Conservation (phyloP, 2,329 filamentous ascomycete genomes). For the Fusarium sp. region DNA sequence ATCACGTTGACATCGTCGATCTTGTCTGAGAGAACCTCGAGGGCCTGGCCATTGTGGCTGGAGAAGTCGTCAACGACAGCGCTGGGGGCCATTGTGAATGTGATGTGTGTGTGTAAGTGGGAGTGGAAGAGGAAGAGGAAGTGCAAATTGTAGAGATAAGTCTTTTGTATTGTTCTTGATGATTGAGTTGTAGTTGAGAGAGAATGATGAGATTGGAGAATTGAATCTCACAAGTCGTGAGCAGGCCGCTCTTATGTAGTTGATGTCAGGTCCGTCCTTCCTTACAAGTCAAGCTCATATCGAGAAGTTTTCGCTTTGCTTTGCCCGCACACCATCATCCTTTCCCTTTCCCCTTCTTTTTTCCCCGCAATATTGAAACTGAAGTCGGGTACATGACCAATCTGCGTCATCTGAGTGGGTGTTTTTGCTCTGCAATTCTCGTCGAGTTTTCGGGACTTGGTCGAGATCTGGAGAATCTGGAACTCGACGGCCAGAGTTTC, state of each 20-base stretch:
- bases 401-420: constrained; percentile 37
- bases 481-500: constrained; percentile 41
- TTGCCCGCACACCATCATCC: constrained; percentile 8
- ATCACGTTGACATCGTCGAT: constrained; percentile 66
- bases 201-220: constrained; percentile 29
- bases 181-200: neutral
- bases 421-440: constrained; percentile 37
- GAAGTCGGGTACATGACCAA: constrained; percentile 36
- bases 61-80: constrained; percentile 43
- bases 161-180: neutral
- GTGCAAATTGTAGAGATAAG: neutral
- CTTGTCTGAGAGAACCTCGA: constrained; percentile 64
- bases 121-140: constrained; percentile 19
- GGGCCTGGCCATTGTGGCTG: constrained; percentile 46
- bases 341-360: constrained; percentile 18
- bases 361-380: constrained; percentile 36
- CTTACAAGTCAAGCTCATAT: constrained; percentile 2
- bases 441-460: constrained; percentile 37
- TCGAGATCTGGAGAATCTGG: constrained; percentile 41
- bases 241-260: constrained; percentile 32
- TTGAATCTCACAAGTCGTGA: constrained; percentile 3
- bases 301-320: constrained; percentile 13
- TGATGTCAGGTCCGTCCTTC: constrained; percentile 11
- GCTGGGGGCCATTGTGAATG: constrained; percentile 45
- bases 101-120: constrained; percentile 17